Base-by-base conservation (phyloP, 1,284 basidiomycete species). In the Inonotus obliquus region DNA sequence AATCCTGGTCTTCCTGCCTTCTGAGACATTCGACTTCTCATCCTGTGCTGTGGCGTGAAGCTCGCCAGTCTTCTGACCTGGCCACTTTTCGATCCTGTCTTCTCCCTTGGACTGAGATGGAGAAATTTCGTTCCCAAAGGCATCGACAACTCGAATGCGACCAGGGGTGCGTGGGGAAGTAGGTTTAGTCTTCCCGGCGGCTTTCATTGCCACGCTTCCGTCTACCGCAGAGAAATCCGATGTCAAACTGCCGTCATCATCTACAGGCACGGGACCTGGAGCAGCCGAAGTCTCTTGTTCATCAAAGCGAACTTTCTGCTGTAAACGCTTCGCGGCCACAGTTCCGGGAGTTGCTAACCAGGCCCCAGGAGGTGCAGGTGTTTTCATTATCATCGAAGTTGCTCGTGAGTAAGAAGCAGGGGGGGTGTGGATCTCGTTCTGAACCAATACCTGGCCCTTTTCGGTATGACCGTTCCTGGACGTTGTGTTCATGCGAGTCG, bases 351-450 rank as follows among this genome's bases (percentile, higher is more conserved):
- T 89, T 5, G 75, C 71, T 53, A 82, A 65, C 86, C 87, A 90
- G 38, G 79, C 86, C 25, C 89, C 89, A n/a, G 89, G 88, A 6
- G 81, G 82, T 4, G 80, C 84, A 45, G 89, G 89, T 1, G 87
- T 90, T 61, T 80, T 81, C 35, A 74, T 63, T 25, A 80, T 77
- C 9, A 81, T 70, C 10, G 79, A 71, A 10, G 70, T 64, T 27
- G 65, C 66, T 23, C 70, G 65, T 38, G 71, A 71, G 62, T 67
- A 51, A 59, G 67, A 35, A 44, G 39, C 41, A 61, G 67, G 39
- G 64, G 67, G 41, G 1, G 63, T 64, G 29, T 61, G 45, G 63
- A 66, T 27, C 60, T 73, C 29, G 75, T 75, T 63, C 76, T 77
- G 17, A 79, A 77, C 45, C 81, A 67, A 19, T 81, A 32, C 2